A percentile compares a stretch with the other conserved stretches of the same genome.
Evolutionary conservation across 2,329 filamentous ascomycete species (phyloP).

Genomic region (Microsporum canis): DNA sequence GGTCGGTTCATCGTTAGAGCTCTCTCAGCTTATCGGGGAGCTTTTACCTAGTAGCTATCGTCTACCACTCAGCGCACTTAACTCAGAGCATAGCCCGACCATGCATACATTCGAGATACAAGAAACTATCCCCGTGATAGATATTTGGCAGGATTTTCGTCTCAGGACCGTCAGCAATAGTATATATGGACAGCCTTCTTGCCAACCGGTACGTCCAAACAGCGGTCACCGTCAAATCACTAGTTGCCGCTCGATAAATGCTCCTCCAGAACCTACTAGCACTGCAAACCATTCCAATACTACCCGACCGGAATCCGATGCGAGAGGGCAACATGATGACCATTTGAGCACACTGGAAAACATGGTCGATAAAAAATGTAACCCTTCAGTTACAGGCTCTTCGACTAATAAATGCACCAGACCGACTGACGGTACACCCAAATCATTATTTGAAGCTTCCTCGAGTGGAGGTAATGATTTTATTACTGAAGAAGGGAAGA

Average conservation of each 20-base stretch:
- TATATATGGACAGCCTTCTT: not conserved
- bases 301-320: too few relatives aligned
- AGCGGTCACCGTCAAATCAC: not conserved
- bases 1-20: slow-evolving; percentile 39
- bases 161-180: slow-evolving; percentile 4
- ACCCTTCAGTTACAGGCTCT: not conserved
- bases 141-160: slow-evolving; percentile 30
- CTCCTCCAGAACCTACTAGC: not conserved
- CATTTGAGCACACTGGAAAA: not conserved
- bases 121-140: slow-evolving; percentile 29
- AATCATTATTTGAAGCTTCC: not conserved
- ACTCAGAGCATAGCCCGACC: slow-evolving; percentile 10
- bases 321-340: not conserved
- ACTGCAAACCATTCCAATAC: not conserved
- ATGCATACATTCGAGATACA: slow-evolving; percentile 40
- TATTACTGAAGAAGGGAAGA: slow-evolving; percentile 19
- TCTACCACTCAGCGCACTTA: not conserved
- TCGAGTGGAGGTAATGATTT: not conserved
- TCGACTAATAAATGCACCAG: not conserved
- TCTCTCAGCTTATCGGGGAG: slow-evolving; percentile 37
- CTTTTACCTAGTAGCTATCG: slow-evolving; percentile 18
- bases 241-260: not conserved
- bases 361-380: not conserved
- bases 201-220: not conserved
- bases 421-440: too few relatives aligned